Conservation (phyloP, 177 flowering plant species). For the Vitis hybrid region DNA sequence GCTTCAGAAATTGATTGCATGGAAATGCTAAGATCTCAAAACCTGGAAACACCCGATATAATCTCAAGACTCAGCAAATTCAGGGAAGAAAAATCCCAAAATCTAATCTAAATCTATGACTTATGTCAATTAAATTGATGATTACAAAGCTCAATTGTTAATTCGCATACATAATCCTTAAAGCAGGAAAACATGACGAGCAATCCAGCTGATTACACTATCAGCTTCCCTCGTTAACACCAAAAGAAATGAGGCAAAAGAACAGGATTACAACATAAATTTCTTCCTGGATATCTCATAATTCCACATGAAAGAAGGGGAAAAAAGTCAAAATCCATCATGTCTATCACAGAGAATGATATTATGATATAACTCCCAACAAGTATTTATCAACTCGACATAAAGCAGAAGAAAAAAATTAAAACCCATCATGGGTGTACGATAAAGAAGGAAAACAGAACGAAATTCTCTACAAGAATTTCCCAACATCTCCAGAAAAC, state of each 20-base stretch:
- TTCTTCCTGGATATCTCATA: neutral
- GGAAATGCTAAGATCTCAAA: constrained; percentile 91
- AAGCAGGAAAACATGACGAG: neutral
- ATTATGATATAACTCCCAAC: too few relatives aligned
- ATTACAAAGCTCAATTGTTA: neutral
- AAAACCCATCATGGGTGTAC: neutral
- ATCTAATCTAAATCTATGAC: neutral
- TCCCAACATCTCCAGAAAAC: neutral
- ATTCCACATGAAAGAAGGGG: neutral
- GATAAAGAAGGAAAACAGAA: neutral
- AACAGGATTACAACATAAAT: neutral
- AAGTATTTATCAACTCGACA: too few relatives aligned
- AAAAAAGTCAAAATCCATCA: too few relatives aligned
- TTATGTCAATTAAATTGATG: neutral
- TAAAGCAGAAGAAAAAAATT: neutral
- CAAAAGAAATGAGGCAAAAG: neutral
- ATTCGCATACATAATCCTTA: too few relatives aligned
- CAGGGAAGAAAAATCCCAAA: neutral
- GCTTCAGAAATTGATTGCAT: constrained; percentile 82
- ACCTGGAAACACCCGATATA: constrained; percentile 36
- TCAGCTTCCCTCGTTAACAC: neutral
- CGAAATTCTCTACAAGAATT: neutral
- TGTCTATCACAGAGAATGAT: too few relatives aligned
- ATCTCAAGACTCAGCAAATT: neutral
- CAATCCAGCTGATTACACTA: neutral